phyloP scores from a whole-genome alignment of 352 stramenopile species.

The Phytophthora pinifolia region DNA sequence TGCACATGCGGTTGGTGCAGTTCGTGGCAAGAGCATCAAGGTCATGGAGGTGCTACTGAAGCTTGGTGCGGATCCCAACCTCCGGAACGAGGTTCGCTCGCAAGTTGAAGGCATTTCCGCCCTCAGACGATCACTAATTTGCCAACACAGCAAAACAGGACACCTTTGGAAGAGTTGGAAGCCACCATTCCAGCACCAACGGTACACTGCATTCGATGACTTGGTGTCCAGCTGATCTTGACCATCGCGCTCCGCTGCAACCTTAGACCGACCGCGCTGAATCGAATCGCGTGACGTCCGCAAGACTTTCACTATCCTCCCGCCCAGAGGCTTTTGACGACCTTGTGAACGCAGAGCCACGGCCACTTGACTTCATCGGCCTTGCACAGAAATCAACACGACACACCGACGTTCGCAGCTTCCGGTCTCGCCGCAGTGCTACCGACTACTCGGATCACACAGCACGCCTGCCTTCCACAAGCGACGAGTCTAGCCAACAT shows the following conservation, averaged over 20 bases:
- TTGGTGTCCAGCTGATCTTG: too few relatives aligned
- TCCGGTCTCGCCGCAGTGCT: slow-evolving; percentile 22
- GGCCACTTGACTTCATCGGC: slow-evolving; percentile 12
- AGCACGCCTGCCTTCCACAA: slow-evolving; percentile 5
- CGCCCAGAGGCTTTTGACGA: slow-evolving; percentile 6
- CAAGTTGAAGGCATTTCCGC: too few relatives aligned
- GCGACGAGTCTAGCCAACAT: slow-evolving; percentile 8
- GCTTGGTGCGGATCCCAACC: slow-evolving; percentile 50
- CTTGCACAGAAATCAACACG: slow-evolving; percentile 5
- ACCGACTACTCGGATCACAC: slow-evolving; percentile 15
- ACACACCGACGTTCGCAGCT: slow-evolving; percentile 21
- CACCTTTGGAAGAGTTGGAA: slow-evolving; percentile 65
- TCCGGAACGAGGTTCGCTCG: slow-evolving; percentile 51
- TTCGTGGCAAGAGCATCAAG: slow-evolving; percentile 53
- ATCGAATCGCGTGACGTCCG: slow-evolving; percentile 17
- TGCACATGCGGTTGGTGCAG: slow-evolving; percentile 11
- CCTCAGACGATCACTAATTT: background rate
- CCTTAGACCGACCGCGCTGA: slow-evolving; percentile 14
- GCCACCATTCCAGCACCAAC: slow-evolving; percentile 22
- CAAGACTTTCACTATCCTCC: slow-evolving; percentile 1
- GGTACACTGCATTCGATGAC: slow-evolving; percentile 17
- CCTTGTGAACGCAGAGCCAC: background rate
- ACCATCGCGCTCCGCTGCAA: background rate
- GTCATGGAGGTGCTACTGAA: slow-evolving; percentile 64
- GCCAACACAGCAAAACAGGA: slow-evolving; percentile 56